phyloP scores from a whole-genome alignment of 176 grass and related monocot species.

The Oryza nivara region DNA sequence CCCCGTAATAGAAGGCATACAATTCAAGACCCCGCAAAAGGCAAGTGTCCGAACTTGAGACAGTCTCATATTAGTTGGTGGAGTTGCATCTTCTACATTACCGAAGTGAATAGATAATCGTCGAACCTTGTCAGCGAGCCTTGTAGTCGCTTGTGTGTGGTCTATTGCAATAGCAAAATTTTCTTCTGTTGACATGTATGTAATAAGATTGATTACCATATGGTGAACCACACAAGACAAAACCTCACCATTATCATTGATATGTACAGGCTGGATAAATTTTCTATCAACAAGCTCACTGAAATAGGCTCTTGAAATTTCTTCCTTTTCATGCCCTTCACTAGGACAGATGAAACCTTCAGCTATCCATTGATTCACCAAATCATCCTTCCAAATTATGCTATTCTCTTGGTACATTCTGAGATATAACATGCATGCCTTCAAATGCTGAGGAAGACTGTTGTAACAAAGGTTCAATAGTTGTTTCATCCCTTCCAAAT shows the following conservation, averaged over 20 bases:
- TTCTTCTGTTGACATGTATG: background rate
- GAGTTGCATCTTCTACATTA: constrained; percentile 5
- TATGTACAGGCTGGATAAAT: constrained; percentile 28
- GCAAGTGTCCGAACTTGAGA: constrained; percentile 39
- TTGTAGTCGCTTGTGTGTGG: background rate
- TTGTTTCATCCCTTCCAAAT: constrained; percentile 33
- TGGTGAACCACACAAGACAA: constrained; percentile 19
- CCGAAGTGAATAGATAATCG: constrained; percentile 43
- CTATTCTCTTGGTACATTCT: constrained; percentile 29
- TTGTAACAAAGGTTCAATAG: constrained; percentile 26
- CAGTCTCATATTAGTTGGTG: constrained; percentile 30
- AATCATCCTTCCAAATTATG: constrained; percentile 35
- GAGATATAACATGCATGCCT: constrained; percentile 34
- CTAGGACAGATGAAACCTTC: constrained; percentile 31
- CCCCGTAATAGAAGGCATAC: background rate
- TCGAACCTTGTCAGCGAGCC: constrained; percentile 31
- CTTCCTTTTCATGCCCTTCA: background rate
- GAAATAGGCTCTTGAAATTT: constrained; percentile 20
- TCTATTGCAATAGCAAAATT: constrained; percentile 30
- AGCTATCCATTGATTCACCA: constrained; percentile 37
- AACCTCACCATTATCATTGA: constrained; percentile 23
- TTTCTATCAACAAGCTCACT: constrained; percentile 17
- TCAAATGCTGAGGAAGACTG: constrained; percentile 36
- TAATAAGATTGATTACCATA: constrained; percentile 25
- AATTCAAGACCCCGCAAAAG: constrained; percentile 24